Evolutionary conservation across 164 flowering plant genomes (phyloP).

Genomic region (Pachysandra terminalis): DNA sequence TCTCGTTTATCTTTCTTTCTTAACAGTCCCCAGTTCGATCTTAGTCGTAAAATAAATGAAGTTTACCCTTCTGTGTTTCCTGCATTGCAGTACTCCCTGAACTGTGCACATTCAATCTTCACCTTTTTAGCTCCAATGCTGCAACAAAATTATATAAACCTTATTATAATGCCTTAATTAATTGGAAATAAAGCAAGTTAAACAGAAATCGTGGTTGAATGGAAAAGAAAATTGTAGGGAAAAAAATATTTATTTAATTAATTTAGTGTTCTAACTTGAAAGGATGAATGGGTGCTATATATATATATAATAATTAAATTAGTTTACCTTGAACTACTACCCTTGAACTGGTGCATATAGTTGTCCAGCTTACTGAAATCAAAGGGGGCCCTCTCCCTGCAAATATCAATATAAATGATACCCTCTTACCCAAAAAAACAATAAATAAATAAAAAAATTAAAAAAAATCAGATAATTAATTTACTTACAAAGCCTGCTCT

Average conservation of each 20-base stretch:
- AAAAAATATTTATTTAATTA: too few relatives aligned
- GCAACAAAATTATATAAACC: conserved; percentile 3
- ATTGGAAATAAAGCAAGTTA: too few relatives aligned
- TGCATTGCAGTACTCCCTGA: conserved; percentile 16
- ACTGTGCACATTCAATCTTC: conserved; percentile 16
- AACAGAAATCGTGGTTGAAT: too few relatives aligned
- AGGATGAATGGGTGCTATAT: too few relatives aligned
- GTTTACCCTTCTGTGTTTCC: conserved; percentile 22
- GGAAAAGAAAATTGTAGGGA: too few relatives aligned
- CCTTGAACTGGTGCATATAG: conserved; percentile 43
- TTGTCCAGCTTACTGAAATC: conserved; percentile 35
- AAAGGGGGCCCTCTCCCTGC: conserved; percentile 25
- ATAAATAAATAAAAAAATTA: background rate
- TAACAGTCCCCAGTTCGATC: too few relatives aligned
- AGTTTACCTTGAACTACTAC: conserved; percentile 44
- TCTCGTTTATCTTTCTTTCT: too few relatives aligned
- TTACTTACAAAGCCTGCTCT: conserved; percentile 42
- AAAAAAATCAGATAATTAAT: background rate
- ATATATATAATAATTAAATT: too few relatives aligned
- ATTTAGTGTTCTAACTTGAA: too few relatives aligned
- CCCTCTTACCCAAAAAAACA: too few relatives aligned
- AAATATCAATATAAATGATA: background rate
- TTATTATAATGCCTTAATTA: background rate
- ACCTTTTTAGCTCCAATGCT: conserved; percentile 25
- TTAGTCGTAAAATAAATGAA: background rate